These are phyloP conservation scores for Talaromyces sp. DNA, from an alignment of 2,329 filamentous ascomycete genomes.

Conservation along the genomic window DNA sequence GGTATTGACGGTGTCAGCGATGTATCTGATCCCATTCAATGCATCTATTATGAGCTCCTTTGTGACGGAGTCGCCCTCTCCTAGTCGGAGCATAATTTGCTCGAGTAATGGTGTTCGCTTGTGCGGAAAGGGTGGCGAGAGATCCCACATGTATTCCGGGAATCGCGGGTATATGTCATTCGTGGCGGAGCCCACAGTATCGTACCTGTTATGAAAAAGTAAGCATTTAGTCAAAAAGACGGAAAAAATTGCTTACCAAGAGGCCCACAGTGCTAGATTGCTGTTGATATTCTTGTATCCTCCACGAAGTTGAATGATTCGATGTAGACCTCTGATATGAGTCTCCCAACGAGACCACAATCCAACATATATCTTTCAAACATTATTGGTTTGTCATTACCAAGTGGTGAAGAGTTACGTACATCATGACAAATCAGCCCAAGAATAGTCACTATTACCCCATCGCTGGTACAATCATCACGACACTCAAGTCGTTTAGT, in stretches of 20 bases:
- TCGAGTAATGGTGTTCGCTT: neutral
- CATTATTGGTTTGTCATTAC: neutral
- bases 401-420: neutral
- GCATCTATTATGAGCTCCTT: neutral
- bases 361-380: constrained; percentile 21
- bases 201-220: constrained; percentile 2
- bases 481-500: constrained; percentile 21
- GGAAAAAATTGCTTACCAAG: constrained; percentile 6
- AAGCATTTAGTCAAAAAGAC: too few species aligned
- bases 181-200: constrained; percentile 8
- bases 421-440: constrained; percentile 28
- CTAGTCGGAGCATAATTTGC: neutral
- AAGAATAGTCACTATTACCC: constrained; percentile 23
- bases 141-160: constrained; percentile 6
- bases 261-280: constrained; percentile 12
- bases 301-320: constrained; percentile 22
- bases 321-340: constrained; percentile 24
- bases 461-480: constrained; percentile 20
- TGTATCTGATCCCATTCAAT: neutral
- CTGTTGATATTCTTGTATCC: constrained; percentile 19
- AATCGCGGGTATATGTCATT: constrained; percentile 9
- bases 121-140: neutral
- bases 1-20: constrained; percentile 10
- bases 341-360: constrained; percentile 23
- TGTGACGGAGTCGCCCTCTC: neutral